Percentiles rank a stretch among this genome's conserved stretches.
Conservation (phyloP, 2,329 filamentous ascomycete species). For the Waltergamsia citrina region DNA sequence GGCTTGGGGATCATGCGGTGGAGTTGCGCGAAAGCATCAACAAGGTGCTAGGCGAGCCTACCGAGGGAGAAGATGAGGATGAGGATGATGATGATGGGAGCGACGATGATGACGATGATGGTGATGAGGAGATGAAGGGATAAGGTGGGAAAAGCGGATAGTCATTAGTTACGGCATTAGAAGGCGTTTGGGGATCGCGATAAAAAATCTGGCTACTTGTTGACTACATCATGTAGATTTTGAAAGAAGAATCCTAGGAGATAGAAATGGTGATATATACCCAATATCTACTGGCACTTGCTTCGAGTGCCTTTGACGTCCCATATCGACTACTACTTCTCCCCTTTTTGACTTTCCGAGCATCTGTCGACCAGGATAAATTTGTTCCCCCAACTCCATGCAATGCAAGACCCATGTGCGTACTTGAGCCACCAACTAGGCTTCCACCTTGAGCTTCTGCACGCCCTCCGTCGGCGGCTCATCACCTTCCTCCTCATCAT, state of each 20-base stretch:
- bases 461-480: conserved; percentile 50
- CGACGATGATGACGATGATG: conserved; percentile 38
- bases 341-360: too few species aligned
- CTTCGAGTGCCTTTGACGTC: too few species aligned
- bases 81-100: conserved; percentile 44
- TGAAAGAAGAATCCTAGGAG: too few species aligned
- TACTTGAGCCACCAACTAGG: conserved; percentile 12
- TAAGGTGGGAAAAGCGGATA: conserved; percentile 17
- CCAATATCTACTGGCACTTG: background rate
- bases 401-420: background rate
- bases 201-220: conserved; percentile 1
- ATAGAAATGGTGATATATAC: conserved; percentile 1
- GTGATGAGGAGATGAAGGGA: conserved; percentile 48
- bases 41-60: conserved; percentile 52
- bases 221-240: background rate
- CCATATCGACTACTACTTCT: too few species aligned
- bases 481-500: conserved; percentile 57
- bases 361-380: too few species aligned
- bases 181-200: conserved; percentile 13
- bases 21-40: conserved; percentile 60
- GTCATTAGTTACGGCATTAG: conserved; percentile 11
- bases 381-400: background rate
- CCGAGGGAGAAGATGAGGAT: conserved; percentile 44
- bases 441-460: conserved; percentile 63
- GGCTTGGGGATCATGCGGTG: conserved; percentile 63